Evolutionary conservation across 768 basidiomycete genomes (phyloP), one percentile per base, ranked within the genome.

Genomic region (Lanmaoa pseudosensibilis): DNA sequence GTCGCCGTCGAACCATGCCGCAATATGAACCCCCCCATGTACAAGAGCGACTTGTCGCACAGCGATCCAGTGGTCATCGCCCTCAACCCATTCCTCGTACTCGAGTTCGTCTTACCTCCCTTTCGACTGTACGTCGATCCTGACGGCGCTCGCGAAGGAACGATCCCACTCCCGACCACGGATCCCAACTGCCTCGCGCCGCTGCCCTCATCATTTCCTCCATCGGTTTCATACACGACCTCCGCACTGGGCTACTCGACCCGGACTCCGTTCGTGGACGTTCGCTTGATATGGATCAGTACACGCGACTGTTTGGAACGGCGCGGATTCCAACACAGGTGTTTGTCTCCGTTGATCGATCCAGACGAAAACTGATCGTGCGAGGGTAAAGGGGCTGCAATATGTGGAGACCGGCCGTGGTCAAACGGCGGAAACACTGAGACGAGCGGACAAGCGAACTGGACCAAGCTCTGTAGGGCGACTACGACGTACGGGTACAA

Each of bases 71-170:
- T 98, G 40, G 96, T 98, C 2, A 82, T 98, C 54, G 88, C 90
- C 37, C 79, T 98, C 64, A 98, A 98, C 66, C 96, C 96, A 0
- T 98, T 94, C 80, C 98, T 98, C 69, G 91, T 98, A 10, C 85
- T 98, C 61, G 93, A 97, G 94, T 94, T 65, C 57, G 92, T 12
- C 77, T 19, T 23, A 18, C 33, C 54, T 34, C 11, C 4, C 15
- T 30, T 30, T 13, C 1, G 36, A 21, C 32, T n/a, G 9, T 44
- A 23, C 3, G 3, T 23, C n/a, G 18, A 46, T 13, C 3, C 18
- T 49, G 32, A 48, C 43, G 2, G 43, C 38, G 25, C 23, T 50
- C 46, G 46, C 13, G 6, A 67, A 95, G 92, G 73, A 89, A 96
- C 69, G 94, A 96, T 70, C 94, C 94, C 0, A 93, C 89, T 0